Percentiles rank a stretch among this genome's conserved stretches.
Conservation (phyloP, 257 asterid species). For the Primulina huaijiensis region DNA sequence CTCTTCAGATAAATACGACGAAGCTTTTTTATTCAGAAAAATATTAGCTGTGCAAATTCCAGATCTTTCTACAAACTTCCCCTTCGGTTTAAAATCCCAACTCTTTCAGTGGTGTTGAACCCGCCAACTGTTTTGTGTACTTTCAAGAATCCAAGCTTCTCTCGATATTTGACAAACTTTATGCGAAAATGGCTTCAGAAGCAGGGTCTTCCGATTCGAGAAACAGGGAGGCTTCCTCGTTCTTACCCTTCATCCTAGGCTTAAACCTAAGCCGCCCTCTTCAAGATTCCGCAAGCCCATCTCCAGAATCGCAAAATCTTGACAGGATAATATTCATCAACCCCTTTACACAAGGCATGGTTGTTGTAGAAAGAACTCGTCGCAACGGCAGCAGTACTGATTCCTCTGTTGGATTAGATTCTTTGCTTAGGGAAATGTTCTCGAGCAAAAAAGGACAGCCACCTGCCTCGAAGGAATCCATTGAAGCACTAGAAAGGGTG, state of each 20-base stretch:
- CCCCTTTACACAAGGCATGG: conserved; percentile 59
- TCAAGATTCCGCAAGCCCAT: conserved; percentile 22
- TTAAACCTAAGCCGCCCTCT: conserved; percentile 20
- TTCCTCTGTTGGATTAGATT: conserved; percentile 29
- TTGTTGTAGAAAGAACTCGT: conserved; percentile 38
- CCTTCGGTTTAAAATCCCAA: conserved; percentile 23
- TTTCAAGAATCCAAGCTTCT: neutral
- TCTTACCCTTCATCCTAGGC: conserved; percentile 45
- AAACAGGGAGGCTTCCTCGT: conserved; percentile 42
- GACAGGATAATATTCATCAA: conserved; percentile 54
- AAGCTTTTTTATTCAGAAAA: no score
- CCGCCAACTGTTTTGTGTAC: no score
- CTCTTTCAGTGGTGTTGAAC: no score
- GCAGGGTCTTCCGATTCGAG: conserved; percentile 33
- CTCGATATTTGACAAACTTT: neutral
- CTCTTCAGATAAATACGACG: no score
- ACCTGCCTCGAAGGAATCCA: conserved; percentile 27
- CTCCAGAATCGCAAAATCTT: conserved; percentile 13
- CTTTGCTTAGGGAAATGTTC: conserved; percentile 37
- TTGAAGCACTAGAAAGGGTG: conserved; percentile 40
- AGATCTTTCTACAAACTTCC: conserved; percentile 47
- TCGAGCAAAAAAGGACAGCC: conserved; percentile 42
- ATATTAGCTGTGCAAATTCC: neutral
- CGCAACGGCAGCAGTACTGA: neutral
- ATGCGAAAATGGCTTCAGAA: conserved; percentile 48